These are phyloP conservation scores for Hirsutella minnesotensis DNA, from an alignment of 2,329 filamentous ascomycete species.

Conservation along the genomic window DNA sequence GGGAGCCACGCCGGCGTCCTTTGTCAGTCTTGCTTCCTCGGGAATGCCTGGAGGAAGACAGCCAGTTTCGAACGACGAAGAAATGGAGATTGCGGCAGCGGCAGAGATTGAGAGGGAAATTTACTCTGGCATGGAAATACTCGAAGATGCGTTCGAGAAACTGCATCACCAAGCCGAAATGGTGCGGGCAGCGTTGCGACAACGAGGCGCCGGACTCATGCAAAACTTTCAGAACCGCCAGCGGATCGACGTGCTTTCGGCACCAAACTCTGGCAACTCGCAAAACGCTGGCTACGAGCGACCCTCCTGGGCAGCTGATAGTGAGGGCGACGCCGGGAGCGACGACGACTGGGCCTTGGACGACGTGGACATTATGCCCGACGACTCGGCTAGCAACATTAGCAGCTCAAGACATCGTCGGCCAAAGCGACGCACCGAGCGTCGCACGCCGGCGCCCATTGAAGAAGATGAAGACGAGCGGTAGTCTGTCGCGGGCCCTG, in stretches of 20 bases:
- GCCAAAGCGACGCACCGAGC: constrained; percentile 55
- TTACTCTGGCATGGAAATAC: constrained; percentile 82
- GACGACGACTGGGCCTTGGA: constrained; percentile 49
- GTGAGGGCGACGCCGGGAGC: constrained; percentile 36
- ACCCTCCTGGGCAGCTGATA: constrained; percentile 22
- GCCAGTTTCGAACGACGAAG: constrained; percentile 80
- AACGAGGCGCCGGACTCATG: constrained; percentile 68
- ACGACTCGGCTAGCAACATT: constrained; percentile 74
- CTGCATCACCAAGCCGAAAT: constrained; percentile 77
- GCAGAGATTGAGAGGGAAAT: constrained; percentile 91
- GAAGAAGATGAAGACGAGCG: constrained; percentile 61
- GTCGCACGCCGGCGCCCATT: constrained; percentile 60
- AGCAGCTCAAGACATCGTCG: constrained; percentile 56
- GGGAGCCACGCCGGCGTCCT: constrained; percentile 44
- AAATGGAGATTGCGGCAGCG: constrained; percentile 80
- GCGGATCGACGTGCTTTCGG: constrained; percentile 42
- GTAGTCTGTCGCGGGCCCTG: constrained; percentile 1
- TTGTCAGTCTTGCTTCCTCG: constrained; percentile 44
- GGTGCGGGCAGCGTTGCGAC: constrained; percentile 67
- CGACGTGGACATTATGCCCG: constrained; percentile 54
- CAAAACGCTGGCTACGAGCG: constrained; percentile 32
- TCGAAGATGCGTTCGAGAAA: constrained; percentile 88
- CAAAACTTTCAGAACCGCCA: constrained; percentile 49
- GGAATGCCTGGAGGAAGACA: constrained; percentile 31
- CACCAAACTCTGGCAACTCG: constrained; percentile 34